Evolutionary conservation across 2,329 filamentous ascomycete species (phyloP).

Genomic region (Fusarium sp.): DNA sequence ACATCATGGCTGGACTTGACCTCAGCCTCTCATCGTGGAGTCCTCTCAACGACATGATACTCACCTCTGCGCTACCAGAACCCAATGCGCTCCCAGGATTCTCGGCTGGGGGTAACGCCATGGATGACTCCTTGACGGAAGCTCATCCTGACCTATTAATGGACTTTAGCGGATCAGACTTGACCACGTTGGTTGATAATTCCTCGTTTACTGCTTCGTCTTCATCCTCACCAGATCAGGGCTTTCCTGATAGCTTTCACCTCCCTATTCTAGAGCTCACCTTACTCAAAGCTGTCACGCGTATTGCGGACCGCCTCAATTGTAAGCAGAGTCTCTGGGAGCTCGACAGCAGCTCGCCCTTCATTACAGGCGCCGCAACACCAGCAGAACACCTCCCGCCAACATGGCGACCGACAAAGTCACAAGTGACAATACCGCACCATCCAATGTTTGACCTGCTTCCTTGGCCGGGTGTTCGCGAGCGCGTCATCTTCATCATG

Average conservation of each 20-base stretch:
- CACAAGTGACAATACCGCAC: conserved; percentile 62
- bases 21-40: conserved; percentile 42
- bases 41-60: conserved; percentile 27
- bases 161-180: conserved; percentile 6
- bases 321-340: conserved; percentile 58
- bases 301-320: conserved; percentile 60
- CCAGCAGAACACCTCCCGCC: conserved; percentile 55
- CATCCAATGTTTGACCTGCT: conserved; percentile 68
- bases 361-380: conserved; percentile 50
- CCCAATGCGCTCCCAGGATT: conserved; percentile 17
- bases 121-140: not conserved
- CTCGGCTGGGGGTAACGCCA: conserved; percentile 11
- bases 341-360: conserved; percentile 59
- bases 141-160: conserved; percentile 3
- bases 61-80: conserved; percentile 35
- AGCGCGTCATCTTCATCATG: conserved; percentile 64
- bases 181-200: conserved; percentile 36
- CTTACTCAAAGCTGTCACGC: conserved; percentile 59
- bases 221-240: conserved; percentile 36
- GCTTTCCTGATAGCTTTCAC: conserved; percentile 59
- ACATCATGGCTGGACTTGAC: conserved; percentile 38
- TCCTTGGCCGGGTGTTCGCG: conserved; percentile 66
- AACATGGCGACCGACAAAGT: conserved; percentile 62
- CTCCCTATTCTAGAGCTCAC: conserved; percentile 61
- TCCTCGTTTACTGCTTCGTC: conserved; percentile 35